Evolutionary conservation across 129 eudicot genomes (phyloP).

Genomic region (Chrysanthemum seticuspe): DNA sequence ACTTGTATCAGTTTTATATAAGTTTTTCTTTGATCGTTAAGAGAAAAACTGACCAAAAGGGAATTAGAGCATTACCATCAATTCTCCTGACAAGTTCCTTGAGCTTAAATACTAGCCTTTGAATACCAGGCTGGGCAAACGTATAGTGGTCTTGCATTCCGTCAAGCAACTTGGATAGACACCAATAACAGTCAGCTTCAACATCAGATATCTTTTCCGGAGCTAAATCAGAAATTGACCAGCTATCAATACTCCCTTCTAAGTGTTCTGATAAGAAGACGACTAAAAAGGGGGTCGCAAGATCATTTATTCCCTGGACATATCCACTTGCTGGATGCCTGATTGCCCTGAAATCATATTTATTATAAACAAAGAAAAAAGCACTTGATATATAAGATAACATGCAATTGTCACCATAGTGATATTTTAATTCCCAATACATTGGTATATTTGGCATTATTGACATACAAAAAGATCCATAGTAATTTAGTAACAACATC

Average conservation of each 20-base stretch:
- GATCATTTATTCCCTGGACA: conserved; percentile 98
- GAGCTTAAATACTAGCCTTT: conserved; percentile 91
- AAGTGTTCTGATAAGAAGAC: conserved; percentile 89
- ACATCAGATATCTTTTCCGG: conserved; percentile 56
- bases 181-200: conserved; percentile 97
- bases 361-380: neutral
- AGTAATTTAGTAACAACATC: conserved; percentile 21
- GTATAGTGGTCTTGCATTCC: conserved; percentile 99
- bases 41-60: neutral
- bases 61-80: conserved; percentile 58
- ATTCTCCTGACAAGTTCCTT: conserved; percentile 93
- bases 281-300: conserved; percentile 87
- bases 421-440: too few species aligned
- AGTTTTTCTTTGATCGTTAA: neutral
- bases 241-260: conserved; percentile 68
- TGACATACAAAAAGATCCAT: neutral
- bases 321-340: conserved; percentile 99
- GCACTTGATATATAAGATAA: neutral
- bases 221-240: conserved; percentile 65
- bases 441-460: neutral
- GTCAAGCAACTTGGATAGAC: conserved; percentile 90
- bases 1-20: neutral
- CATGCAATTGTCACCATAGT: too few species aligned
- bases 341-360: conserved; percentile 71
- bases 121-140: conserved; percentile 98